These are phyloP conservation scores for Dipteronia sinensis DNA, from an alignment of 345 rosid genomes.

Conservation along the genomic window DNA sequence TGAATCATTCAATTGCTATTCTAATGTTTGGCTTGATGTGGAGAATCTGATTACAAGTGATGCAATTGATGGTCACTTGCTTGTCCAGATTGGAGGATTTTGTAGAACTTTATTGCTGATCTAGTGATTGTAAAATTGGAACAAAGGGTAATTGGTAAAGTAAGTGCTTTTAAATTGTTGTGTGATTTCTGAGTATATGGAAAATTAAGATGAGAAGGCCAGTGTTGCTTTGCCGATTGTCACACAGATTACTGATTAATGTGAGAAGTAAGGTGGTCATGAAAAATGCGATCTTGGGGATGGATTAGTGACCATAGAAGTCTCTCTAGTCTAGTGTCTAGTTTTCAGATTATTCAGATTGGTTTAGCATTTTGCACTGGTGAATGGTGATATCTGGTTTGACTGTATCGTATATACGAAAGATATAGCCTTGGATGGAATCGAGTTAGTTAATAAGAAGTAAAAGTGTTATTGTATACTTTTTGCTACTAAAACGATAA, in stretches of 20 bases:
- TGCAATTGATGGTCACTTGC: neutral
- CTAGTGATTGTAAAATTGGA: neutral
- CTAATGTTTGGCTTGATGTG: neutral
- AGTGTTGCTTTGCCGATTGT: neutral
- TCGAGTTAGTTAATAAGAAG: neutral
- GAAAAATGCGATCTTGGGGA: neutral
- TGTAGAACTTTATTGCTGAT: neutral
- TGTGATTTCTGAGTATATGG: neutral
- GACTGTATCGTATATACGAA: neutral
- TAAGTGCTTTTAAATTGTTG: neutral
- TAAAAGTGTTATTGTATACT: no score
- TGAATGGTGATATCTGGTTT: no score
- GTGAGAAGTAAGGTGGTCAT: no score
- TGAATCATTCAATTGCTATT: neutral
- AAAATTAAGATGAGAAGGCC: neutral
- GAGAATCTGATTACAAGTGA: neutral
- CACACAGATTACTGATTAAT: no score
- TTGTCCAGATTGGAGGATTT: neutral
- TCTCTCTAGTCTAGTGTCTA: no score
- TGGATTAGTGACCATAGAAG: neutral
- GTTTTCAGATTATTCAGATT: neutral
- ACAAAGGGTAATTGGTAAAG: neutral
- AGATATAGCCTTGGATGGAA: neutral
- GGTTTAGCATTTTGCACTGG: neutral
- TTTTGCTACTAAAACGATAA: no score